Base-by-base conservation (phyloP, 176 grass and related monocot genomes). In the Carex pumila region DNA sequence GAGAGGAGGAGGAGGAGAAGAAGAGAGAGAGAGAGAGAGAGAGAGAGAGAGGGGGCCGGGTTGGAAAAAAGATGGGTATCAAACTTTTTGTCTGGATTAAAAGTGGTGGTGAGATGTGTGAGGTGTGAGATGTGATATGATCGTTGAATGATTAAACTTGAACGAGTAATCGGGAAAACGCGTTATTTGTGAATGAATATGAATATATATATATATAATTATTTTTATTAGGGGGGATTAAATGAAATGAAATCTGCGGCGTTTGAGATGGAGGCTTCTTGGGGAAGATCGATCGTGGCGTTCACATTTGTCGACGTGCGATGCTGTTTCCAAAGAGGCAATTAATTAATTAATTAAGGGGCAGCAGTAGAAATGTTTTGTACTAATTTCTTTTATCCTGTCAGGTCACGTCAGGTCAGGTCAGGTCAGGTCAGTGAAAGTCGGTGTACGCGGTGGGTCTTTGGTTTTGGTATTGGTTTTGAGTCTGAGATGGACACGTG, bases 261-360 rank as follows among this genome's bases (percentile, higher is more conserved):
- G 37, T 39, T 39, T 39, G 37, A 39, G 37, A 25, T 25, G 25
- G 25, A 39, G 37, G 37, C 37, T 34, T 39, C 37, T 39, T 39
- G 37, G 37, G 37, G 37, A 39, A 6, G 37, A 5, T 5, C 49
- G 75, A 70, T 80, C 29, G 85, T 86, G 85, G 85, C 7, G 85
- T 69, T 81, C 85, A 86, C 85, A 86, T 81, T 86, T 55, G 12
- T 66, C 45, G 73, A 86, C 75, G 84, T 86, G 84, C 61, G 68
- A 62, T 75, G 58, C 71, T 61, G 83, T 85, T 12, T 21, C 53
- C 13, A 14, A 62, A 68, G 55, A 77, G 66, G 69, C 15, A 52
- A 29, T 34, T 34, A 34, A 34, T 34, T 34, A 34, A 34, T 34
- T 2, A 34, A 3, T 2, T 3, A 34, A 34, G 32, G 32, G 32